A percentile compares a stretch with the other conserved stretches of the same genome.
phyloP scores from a whole-genome alignment of 305 asterid species.

The Solanum hybrid region DNA sequence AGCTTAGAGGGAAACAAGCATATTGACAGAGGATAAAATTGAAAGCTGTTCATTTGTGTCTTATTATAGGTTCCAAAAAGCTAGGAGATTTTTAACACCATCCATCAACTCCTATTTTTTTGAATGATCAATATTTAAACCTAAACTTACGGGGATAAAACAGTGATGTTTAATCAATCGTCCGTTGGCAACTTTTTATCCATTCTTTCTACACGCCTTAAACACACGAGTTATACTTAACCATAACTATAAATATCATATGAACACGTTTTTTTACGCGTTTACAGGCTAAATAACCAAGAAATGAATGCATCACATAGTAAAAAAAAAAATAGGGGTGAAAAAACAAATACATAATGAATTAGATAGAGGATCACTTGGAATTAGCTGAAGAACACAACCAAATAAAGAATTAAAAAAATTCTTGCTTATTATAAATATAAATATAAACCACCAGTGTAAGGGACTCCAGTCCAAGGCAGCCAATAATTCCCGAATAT shows the following conservation, averaged over 20 bases:
- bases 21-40: not conserved
- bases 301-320: not conserved
- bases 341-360: not conserved
- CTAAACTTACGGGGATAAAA: not conserved
- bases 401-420: not conserved
- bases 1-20: conserved; percentile 26
- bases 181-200: not conserved
- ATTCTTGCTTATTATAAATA: not conserved
- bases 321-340: not conserved
- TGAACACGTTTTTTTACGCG: not conserved
- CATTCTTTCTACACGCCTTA: not conserved
- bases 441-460: conserved; percentile 21
- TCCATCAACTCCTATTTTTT: conserved; percentile 4
- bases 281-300: not conserved
- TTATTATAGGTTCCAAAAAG: conserved; percentile 7
- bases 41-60: conserved; percentile 3
- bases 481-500: conserved; percentile 53
- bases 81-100: conserved; percentile 10
- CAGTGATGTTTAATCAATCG: not conserved
- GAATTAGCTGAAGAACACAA: not conserved
- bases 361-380: not conserved
- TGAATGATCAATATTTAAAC: not conserved
- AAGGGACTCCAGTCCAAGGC: conserved; percentile 42
- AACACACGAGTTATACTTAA: not conserved
- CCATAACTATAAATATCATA: not conserved